phyloP scores from a whole-genome alignment of 2,329 filamentous ascomycete genomes.

The Simplicillium sp. region DNA sequence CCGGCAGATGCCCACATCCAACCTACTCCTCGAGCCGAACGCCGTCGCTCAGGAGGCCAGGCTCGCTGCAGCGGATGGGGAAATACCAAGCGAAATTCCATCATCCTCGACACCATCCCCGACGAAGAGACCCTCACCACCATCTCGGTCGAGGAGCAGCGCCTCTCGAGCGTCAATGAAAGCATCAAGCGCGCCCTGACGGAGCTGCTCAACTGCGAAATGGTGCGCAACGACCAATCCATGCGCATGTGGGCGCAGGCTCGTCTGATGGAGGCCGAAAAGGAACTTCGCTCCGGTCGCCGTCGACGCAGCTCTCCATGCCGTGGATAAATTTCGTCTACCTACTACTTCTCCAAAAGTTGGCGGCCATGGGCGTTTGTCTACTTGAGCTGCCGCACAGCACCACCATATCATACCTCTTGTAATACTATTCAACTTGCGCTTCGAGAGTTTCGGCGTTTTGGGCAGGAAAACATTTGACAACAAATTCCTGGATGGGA shows the following conservation, averaged over 20 bases:
- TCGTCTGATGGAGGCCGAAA: conserved; percentile 50
- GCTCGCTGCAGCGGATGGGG: conserved; percentile 24
- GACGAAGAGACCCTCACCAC: conserved; percentile 38
- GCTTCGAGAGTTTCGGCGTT: conserved; percentile 1
- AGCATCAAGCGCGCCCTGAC: conserved; percentile 52
- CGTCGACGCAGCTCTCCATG: conserved; percentile 33
- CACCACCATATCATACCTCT: too few relatives aligned
- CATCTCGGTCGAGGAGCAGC: conserved; percentile 42
- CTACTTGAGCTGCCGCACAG: too few relatives aligned
- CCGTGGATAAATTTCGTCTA: conserved; percentile 16
- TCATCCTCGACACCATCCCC: conserved; percentile 27
- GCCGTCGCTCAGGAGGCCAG: conserved; percentile 13
- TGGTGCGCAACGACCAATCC: conserved; percentile 38
- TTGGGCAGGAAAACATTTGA: not conserved
- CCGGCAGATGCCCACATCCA: conserved; percentile 38
- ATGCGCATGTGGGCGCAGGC: conserved; percentile 51
- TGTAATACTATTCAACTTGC: too few relatives aligned
- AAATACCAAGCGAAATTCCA: conserved; percentile 12
- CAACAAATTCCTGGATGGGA: not conserved
- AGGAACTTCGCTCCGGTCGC: conserved; percentile 44
- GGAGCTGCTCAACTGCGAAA: conserved; percentile 51
- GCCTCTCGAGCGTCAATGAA: conserved; percentile 47
- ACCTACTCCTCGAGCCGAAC: conserved; percentile 23
- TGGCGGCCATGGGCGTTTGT: too few relatives aligned
- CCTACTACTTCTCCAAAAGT: not conserved